Percentiles rank a stretch among this genome's conserved stretches.
phyloP scores from a whole-genome alignment of 129 eudicot genomes.

The Apium graveolens region DNA sequence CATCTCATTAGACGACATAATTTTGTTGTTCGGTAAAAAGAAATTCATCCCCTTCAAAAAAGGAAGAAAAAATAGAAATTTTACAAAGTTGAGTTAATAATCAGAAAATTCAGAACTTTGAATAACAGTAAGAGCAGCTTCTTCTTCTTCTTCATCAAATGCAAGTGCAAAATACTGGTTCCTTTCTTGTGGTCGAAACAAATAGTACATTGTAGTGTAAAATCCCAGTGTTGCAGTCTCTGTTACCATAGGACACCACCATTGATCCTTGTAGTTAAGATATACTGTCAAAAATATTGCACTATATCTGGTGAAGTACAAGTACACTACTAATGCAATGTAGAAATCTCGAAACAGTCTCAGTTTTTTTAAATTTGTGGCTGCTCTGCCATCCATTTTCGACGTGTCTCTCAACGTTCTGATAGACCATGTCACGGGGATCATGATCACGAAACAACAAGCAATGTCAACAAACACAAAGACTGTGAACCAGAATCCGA shows the following conservation, averaged over 20 bases:
- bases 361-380: slow-evolving; percentile 24
- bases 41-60: no score
- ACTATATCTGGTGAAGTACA: slow-evolving; percentile 38
- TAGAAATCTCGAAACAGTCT: slow-evolving; percentile 26
- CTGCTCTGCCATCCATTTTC: slow-evolving; percentile 34
- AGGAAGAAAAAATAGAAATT: neutral
- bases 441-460: slow-evolving; percentile 26
- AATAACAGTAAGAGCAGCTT: slow-evolving; percentile 14
- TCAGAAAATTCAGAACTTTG: slow-evolving; percentile 18
- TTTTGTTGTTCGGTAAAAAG: no score
- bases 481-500: slow-evolving; percentile 30
- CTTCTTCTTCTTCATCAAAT: slow-evolving; percentile 26
- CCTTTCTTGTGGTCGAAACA: slow-evolving; percentile 39
- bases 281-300: slow-evolving; percentile 22
- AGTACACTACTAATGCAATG: slow-evolving; percentile 20
- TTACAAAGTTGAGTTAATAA: neutral
- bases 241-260: slow-evolving; percentile 27
- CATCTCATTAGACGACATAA: no score
- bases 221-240: slow-evolving; percentile 33
- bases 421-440: slow-evolving; percentile 36
- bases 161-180: slow-evolving; percentile 33
- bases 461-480: slow-evolving; percentile 35
- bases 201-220: slow-evolving; percentile 32
- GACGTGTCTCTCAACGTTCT: slow-evolving; percentile 20
- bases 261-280: slow-evolving; percentile 22